Evolutionary conservation across 768 basidiomycete species (phyloP), one percentile per base, ranked within the genome.

Genomic region (Tulasnella sp.): DNA sequence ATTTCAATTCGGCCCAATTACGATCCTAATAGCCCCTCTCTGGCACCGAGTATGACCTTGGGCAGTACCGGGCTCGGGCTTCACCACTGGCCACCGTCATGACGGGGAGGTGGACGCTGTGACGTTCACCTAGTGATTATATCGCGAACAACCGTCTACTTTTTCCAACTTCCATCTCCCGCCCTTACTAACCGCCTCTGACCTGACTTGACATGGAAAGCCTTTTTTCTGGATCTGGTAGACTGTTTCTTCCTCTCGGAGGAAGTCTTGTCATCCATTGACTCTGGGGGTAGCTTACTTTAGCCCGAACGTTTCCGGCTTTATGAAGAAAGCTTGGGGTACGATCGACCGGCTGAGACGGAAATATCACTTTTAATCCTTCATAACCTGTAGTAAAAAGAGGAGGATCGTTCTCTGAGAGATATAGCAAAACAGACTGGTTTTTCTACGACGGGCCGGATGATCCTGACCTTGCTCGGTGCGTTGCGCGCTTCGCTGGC

Each of bases 401-500:
- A 23, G 74, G 74, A 6, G 74, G 74, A 18, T 37, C 26, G n/a
- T 55, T 75, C 74, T 46, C 74, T n/a, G 11, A 29, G 42, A 75
- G 32, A 18, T 75, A 75, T 39, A 75, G 48, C 74, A 39, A 23
- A 35, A 75, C 74, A 16, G 32, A 55, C 37, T 75, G 74, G 74
- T 75, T 75, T 51, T 75, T 75, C 51, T 75, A 75, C 46, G 37
- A 75, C 35, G 74, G 74, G 13, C 42, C 29, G 16, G 51, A 55
- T 32, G 74, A 75, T 51, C 74, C 74, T 20, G 74, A 57, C 48
- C 51, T 75, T 16, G 51, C 15, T 4, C 26, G 74, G 74, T 75
- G 15, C 44, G 74, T 44, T 16, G 29, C 18, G 3, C 18, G 29
- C 6, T 42, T 13, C 44, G 44, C 44, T 44, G 44, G 15, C 44